Conservation (phyloP, 2,329 filamentous ascomycete genomes). For the Fusarium hainanense region DNA sequence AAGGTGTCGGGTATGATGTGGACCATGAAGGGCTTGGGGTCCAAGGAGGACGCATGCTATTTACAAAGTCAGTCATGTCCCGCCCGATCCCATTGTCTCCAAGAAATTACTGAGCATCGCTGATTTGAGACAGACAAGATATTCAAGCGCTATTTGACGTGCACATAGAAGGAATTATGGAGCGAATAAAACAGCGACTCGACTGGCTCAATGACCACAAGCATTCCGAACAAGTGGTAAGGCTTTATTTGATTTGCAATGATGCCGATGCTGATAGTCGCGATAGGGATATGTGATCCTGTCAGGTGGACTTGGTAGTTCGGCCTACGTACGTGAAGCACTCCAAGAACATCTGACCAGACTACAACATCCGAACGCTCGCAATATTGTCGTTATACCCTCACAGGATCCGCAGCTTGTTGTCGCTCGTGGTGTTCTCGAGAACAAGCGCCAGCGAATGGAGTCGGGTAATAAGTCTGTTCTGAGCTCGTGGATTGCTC, state of each 20-base stretch:
- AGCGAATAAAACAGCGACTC: constrained; percentile 54
- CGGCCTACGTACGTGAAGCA: constrained; percentile 57
- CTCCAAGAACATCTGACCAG: constrained; percentile 53
- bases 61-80: constrained; percentile 51
- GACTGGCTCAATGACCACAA: constrained; percentile 52
- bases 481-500: constrained; percentile 34
- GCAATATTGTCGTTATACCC: constrained; percentile 23
- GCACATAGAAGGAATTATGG: constrained; percentile 47
- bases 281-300: constrained; percentile 56
- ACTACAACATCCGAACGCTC: constrained; percentile 49
- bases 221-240: constrained; percentile 51
- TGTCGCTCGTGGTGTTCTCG: constrained; percentile 30
- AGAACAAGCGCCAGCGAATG: constrained; percentile 30
- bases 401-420: constrained; percentile 32
- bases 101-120: background rate
- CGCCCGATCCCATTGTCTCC: background rate
- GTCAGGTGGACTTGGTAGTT: constrained; percentile 59
- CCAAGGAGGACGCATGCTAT: constrained; percentile 55
- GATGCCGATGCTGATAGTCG: background rate
- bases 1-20: constrained; percentile 56
- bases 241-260: background rate
- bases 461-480: constrained; percentile 26
- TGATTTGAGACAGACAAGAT: constrained; percentile 50
- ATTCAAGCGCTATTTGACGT: constrained; percentile 58
- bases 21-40: constrained; percentile 53